A percentile compares a stretch with the other conserved stretches of the same genome.
Evolutionary conservation across 768 basidiomycete species (phyloP).

Genomic region (Trametes sanguinea): DNA sequence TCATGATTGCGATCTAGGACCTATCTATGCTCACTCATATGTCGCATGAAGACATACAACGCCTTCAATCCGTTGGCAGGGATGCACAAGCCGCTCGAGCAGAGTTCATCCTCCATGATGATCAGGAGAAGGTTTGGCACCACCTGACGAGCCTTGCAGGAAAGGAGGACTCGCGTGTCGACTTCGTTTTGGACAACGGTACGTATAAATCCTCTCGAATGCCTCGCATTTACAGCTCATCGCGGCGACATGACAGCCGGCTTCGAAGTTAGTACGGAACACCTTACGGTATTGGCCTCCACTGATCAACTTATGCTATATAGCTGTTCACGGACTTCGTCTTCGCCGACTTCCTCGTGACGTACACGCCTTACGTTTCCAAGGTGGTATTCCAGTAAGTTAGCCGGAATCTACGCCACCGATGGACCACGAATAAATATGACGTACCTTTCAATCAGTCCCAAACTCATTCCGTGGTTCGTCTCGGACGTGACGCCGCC

Average conservation of each 20-base stretch:
- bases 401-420: background rate
- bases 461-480: slow-evolving; percentile 96
- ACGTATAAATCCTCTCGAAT: background rate
- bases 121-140: slow-evolving; percentile 75
- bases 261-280: slow-evolving; percentile 67
- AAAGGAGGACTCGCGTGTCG: slow-evolving; percentile 52
- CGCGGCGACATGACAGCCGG: slow-evolving; percentile 56
- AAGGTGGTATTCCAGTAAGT: slow-evolving; percentile 89
- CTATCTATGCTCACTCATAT: slow-evolving; percentile 88
- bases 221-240: no score
- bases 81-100: slow-evolving; percentile 79
- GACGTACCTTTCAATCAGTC: slow-evolving; percentile 46
- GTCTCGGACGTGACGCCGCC: slow-evolving; percentile 91
- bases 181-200: slow-evolving; percentile 95
- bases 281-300: no score
- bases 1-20: slow-evolving; percentile 53
- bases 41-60: slow-evolving; percentile 77
- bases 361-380: slow-evolving; percentile 80
- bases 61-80: slow-evolving; percentile 79
- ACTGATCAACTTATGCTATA: background rate
- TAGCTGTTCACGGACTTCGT: slow-evolving; percentile 93
- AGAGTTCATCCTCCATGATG: slow-evolving; percentile 81
- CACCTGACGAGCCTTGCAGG: slow-evolving; percentile 58
- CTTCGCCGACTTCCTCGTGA: slow-evolving; percentile 90
- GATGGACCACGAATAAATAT: background rate